phyloP scores from a whole-genome alignment of 805 yeast species.

The Wickerhamomyces ciferrii region DNA sequence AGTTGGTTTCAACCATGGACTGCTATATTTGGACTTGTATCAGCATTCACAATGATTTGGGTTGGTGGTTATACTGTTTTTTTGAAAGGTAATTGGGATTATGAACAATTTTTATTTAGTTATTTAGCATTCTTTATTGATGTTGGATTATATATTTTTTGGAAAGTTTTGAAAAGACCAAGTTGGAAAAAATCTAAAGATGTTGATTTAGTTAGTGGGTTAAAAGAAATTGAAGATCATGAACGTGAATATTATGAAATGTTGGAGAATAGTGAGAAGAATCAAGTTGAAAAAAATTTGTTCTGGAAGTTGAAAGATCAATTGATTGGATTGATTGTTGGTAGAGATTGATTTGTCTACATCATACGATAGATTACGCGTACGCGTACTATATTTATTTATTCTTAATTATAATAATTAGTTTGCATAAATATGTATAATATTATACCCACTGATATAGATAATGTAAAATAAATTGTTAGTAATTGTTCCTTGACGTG shows the following conservation, averaged over 20 bases:
- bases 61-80: conserved; percentile 70
- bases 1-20: conserved; percentile 59
- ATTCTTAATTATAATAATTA: too few species aligned
- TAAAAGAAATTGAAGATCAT: conserved; percentile 55
- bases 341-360: conserved; percentile 7
- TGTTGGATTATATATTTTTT: conserved; percentile 39
- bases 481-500: too few species aligned
- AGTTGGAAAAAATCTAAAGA: conserved; percentile 38
- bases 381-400: neutral
- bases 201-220: conserved; percentile 49
- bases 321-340: conserved; percentile 14
- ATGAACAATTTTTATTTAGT: conserved; percentile 57
- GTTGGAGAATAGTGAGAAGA: conserved; percentile 12
- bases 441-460: too few species aligned
- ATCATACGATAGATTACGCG: too few species aligned
- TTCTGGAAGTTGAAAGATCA: conserved; percentile 6
- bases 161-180: conserved; percentile 49
- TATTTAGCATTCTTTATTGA: conserved; percentile 68
- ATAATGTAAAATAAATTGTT: too few species aligned
- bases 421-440: too few species aligned
- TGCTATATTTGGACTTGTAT: conserved; percentile 41
- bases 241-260: conserved; percentile 27
- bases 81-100: conserved; percentile 59
- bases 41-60: conserved; percentile 46
- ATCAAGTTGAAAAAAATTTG: conserved; percentile 17